Conservation (phyloP, 306 rosid genomes). For the Acmispon strigosus region DNA sequence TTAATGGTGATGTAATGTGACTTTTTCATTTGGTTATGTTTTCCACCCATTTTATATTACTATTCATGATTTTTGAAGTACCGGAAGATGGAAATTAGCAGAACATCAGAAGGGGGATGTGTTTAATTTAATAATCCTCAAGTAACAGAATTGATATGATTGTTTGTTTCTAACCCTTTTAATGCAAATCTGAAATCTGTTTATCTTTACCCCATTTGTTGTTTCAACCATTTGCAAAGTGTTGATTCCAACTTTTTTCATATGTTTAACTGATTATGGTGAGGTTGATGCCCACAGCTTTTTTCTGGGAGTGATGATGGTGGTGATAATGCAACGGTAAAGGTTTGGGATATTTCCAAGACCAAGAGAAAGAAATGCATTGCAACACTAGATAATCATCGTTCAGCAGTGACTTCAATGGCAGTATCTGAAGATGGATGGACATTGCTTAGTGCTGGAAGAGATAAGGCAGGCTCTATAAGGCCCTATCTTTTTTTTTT, state of each 20-base stretch:
- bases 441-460: constrained; percentile 88
- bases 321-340: constrained; percentile 70
- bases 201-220: background rate
- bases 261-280: constrained; percentile 13
- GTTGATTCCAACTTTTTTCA: background rate
- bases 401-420: constrained; percentile 76
- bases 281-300: constrained; percentile 46
- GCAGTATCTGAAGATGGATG: constrained; percentile 83
- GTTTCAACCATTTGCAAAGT: background rate
- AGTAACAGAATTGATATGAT: background rate
- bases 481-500: constrained; percentile 2
- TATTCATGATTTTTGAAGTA: background rate
- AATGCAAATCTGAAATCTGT: background rate
- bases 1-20: background rate
- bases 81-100: background rate
- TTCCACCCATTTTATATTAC: background rate
- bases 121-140: background rate
- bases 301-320: constrained; percentile 95
- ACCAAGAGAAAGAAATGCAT: constrained; percentile 46
- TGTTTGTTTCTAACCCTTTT: constrained; percentile 1
- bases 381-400: constrained; percentile 63
- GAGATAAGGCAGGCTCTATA: constrained; percentile 66
- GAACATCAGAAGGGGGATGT: background rate
- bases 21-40: background rate
- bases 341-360: constrained; percentile 81